Conservation (phyloP, 108 stramenopile genomes). For the Cyclotella cryptica region DNA sequence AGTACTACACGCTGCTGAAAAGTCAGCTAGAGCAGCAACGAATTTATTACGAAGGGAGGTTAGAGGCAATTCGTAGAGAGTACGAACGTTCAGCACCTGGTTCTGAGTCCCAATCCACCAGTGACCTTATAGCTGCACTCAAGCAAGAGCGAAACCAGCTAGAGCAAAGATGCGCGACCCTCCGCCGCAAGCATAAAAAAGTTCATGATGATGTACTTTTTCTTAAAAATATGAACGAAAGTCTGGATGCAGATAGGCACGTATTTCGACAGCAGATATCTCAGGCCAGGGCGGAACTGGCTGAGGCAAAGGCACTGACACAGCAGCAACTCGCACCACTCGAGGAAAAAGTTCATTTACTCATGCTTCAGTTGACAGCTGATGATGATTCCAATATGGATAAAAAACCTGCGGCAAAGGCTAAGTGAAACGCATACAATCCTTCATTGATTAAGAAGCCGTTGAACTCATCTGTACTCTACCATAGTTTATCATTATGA, state of each 20-base stretch:
- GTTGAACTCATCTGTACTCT: too few relatives aligned
- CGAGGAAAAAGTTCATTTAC: slow-evolving; percentile 68
- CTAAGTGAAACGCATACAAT: neutral
- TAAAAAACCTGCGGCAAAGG: slow-evolving; percentile 8
- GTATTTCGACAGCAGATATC: slow-evolving; percentile 62
- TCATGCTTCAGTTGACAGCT: slow-evolving; percentile 69
- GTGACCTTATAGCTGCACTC: slow-evolving; percentile 70
- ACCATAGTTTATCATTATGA: too few relatives aligned
- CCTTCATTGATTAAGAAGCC: neutral
- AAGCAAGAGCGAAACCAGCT: slow-evolving; percentile 85
- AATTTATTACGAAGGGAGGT: slow-evolving; percentile 83
- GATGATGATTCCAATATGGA: neutral
- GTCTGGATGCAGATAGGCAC: slow-evolving; percentile 71
- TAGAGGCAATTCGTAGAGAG: slow-evolving; percentile 77
- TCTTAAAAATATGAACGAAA: slow-evolving; percentile 83
- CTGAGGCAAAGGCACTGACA: slow-evolving; percentile 54
- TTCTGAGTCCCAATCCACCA: slow-evolving; percentile 27
- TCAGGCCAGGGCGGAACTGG: slow-evolving; percentile 59
- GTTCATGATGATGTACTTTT: slow-evolving; percentile 67
- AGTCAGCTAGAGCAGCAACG: slow-evolving; percentile 93
- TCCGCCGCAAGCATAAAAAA: slow-evolving; percentile 63
- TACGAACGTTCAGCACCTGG: slow-evolving; percentile 14
- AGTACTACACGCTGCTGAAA: slow-evolving; percentile 90
- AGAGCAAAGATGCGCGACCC: slow-evolving; percentile 62
- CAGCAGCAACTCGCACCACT: slow-evolving; percentile 60